Percentiles rank a stretch among this genome's conserved stretches.
phyloP scores from a whole-genome alignment of 2,329 filamentous ascomycete genomes.

The Cryphonectria parasitica region DNA sequence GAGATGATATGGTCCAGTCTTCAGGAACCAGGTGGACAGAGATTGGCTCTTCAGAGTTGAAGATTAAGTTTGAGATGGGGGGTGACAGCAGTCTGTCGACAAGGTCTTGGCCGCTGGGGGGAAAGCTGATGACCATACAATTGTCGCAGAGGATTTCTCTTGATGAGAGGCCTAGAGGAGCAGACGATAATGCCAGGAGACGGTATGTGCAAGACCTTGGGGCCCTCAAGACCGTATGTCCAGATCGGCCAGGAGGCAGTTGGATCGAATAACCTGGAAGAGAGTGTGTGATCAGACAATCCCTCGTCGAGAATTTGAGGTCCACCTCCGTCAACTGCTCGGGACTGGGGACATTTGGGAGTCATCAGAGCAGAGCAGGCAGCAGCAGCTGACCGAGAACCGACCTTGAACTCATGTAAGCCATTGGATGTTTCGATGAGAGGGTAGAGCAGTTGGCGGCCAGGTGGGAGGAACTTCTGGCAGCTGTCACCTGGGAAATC shows the following conservation, averaged over 20 bases:
- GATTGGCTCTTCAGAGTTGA: neutral
- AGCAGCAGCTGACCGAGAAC: constrained; percentile 23
- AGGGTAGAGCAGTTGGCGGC: neutral
- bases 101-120: neutral
- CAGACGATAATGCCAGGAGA: constrained; percentile 1
- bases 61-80: neutral
- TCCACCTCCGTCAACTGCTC: constrained; percentile 19
- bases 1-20: neutral
- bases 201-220: neutral
- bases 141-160: neutral
- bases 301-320: neutral
- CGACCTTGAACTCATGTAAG: constrained; percentile 14
- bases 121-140: neutral
- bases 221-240: neutral
- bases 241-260: constrained; percentile 13
- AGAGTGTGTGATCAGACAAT: constrained; percentile 15
- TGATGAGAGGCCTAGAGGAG: neutral
- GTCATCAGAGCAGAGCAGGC: constrained; percentile 19
- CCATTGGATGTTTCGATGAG: neutral
- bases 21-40: neutral
- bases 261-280: constrained; percentile 7
- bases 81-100: neutral
- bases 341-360: neutral
- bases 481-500: neutral
- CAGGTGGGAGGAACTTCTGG: neutral